phyloP scores from a whole-genome alignment of 116 monocot genomes.

The Trichopus zeylanicus region DNA sequence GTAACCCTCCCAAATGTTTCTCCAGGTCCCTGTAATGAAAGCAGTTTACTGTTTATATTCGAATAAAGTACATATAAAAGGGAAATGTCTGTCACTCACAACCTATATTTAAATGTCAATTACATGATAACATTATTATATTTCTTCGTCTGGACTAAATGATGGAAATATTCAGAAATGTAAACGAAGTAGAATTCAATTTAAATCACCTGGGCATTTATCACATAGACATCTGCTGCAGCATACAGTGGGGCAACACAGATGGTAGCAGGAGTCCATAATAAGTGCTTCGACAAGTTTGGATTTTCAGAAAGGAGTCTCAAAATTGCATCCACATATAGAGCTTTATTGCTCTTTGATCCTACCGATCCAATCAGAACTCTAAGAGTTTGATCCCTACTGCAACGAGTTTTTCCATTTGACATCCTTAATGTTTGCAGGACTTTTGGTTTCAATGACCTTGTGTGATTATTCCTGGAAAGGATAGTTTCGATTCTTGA shows the following conservation, averaged over 20 bases:
- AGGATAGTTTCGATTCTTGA: conserved; percentile 12
- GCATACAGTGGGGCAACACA: conserved; percentile 79
- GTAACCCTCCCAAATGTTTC: conserved; percentile 95
- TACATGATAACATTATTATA: too few relatives aligned
- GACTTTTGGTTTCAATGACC: conserved; percentile 5
- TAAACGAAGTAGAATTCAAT: background rate
- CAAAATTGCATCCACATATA: conserved; percentile 58
- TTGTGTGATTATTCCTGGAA: conserved; percentile 5
- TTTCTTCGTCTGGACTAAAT: too few relatives aligned
- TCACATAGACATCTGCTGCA: conserved; percentile 91
- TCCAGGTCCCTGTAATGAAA: conserved; percentile 59
- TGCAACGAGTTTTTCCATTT: conserved; percentile 18
- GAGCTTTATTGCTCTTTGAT: conserved; percentile 91
- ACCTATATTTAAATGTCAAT: background rate
- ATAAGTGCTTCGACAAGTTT: conserved; percentile 49
- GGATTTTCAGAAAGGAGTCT: conserved; percentile 62
- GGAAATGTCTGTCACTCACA: background rate
- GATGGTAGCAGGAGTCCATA: conserved; percentile 89
- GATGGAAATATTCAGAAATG: background rate
- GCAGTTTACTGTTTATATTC: background rate
- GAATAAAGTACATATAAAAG: too few relatives aligned
- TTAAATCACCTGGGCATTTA: conserved; percentile 76
- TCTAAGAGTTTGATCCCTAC: conserved; percentile 36
- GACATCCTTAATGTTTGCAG: conserved; percentile 29
- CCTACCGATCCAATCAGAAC: conserved; percentile 89